Conservation (phyloP, 345 rosid species). For the Eucalyptus microcorys region DNA sequence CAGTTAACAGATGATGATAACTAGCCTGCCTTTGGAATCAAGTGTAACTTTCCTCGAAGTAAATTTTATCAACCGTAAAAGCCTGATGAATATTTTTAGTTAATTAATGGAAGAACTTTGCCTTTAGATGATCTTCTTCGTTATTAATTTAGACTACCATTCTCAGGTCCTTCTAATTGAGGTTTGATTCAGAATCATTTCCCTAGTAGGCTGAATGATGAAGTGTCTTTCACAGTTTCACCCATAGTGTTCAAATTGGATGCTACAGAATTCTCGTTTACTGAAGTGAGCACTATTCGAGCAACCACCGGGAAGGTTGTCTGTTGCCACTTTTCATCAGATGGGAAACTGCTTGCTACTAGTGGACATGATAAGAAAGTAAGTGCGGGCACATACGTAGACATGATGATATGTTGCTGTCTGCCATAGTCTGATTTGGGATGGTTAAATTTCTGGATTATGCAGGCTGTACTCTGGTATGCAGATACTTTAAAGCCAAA, state of each 20-base stretch:
- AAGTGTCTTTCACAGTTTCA: neutral
- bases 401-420: neutral
- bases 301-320: conserved; percentile 74
- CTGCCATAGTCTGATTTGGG: neutral
- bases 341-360: conserved; percentile 90
- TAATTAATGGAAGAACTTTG: neutral
- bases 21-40: neutral
- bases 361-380: conserved; percentile 98
- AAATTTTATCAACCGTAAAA: neutral
- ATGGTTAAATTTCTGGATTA: neutral
- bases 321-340: conserved; percentile 91
- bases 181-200: neutral
- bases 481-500: conserved; percentile 64
- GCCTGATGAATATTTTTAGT: neutral
- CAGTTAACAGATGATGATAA: neutral
- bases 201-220: neutral
- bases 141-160: neutral
- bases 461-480: conserved; percentile 83
- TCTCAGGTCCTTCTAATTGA: neutral
- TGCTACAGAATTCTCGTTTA: neutral
- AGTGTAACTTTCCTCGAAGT: neutral
- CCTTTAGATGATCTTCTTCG: neutral
- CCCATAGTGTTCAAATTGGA: neutral
- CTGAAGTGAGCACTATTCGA: conserved; percentile 35
- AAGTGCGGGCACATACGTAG: neutral